Percentiles rank a stretch among this genome's conserved stretches.
phyloP scores from a whole-genome alignment of 352 stramenopile species.

The Aphanomyces euteiches region DNA sequence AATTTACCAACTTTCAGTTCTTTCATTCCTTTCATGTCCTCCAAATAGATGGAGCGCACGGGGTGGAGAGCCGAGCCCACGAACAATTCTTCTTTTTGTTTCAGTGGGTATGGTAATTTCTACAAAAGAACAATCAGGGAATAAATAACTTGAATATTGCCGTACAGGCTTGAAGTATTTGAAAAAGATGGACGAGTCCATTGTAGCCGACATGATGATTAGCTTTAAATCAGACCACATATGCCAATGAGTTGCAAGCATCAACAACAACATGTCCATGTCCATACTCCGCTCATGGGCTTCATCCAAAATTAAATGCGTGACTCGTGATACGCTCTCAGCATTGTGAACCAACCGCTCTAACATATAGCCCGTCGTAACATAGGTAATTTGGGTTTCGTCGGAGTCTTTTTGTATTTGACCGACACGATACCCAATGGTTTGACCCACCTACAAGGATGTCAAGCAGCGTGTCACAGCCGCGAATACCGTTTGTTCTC shows the following conservation, averaged over 20 bases:
- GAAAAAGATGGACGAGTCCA: constrained; percentile 90
- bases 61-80: constrained; percentile 77
- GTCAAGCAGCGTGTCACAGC: constrained; percentile 57
- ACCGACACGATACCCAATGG: constrained; percentile 81
- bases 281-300: constrained; percentile 94
- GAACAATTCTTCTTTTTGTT: constrained; percentile 62
- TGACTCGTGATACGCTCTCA: constrained; percentile 81
- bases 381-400: constrained; percentile 92
- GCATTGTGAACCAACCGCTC: constrained; percentile 91
- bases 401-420: constrained; percentile 89
- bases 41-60: constrained; percentile 62
- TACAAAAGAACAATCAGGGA: constrained; percentile 33
- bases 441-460: constrained; percentile 54
- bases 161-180: constrained; percentile 61
- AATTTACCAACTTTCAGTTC: constrained; percentile 5
- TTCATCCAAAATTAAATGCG: constrained; percentile 96
- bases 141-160: neutral
- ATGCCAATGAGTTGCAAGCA: constrained; percentile 81
- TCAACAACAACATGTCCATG: constrained; percentile 92
- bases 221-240: constrained; percentile 72
- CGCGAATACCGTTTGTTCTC: constrained; percentile 48
- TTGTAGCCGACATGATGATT: constrained; percentile 96
- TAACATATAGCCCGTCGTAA: constrained; percentile 96
- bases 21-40: constrained; percentile 39
- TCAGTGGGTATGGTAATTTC: constrained; percentile 46